phyloP scores from a whole-genome alignment of 2,329 filamentous ascomycete genomes.

The Bipolaris gigantea region DNA sequence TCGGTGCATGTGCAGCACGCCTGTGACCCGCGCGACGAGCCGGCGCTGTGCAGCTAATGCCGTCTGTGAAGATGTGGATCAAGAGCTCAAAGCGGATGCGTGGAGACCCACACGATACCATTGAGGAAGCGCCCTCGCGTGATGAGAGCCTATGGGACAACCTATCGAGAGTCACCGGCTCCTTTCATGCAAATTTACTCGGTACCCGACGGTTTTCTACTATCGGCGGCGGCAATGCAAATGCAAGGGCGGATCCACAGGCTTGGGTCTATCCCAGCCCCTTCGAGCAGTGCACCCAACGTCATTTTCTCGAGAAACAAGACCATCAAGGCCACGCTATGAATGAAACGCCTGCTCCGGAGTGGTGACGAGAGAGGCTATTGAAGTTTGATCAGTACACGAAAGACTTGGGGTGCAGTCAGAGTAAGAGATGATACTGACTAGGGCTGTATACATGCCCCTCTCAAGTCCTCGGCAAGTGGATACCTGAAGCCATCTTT shows the following conservation, averaged over 20 bases:
- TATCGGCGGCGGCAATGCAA: slow-evolving; percentile 27
- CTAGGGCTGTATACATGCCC: slow-evolving; percentile 14
- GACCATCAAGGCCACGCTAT: slow-evolving; percentile 11
- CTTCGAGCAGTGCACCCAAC: slow-evolving; percentile 13
- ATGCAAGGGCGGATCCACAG: slow-evolving; percentile 29
- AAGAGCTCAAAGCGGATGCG: slow-evolving; percentile 18
- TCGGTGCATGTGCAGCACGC: slow-evolving; percentile 23
- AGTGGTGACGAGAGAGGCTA: slow-evolving; percentile 1
- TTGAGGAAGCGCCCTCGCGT: slow-evolving; percentile 15
- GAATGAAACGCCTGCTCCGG: not conserved
- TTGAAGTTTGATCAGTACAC: slow-evolving; percentile 13
- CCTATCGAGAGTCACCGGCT: slow-evolving; percentile 18
- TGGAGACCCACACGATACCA: slow-evolving; percentile 16
- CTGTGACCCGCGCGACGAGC: slow-evolving; percentile 32
- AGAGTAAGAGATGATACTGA: slow-evolving; percentile 21
- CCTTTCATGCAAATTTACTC: not conserved
- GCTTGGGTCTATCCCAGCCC: slow-evolving; percentile 13
- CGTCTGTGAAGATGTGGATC: slow-evolving; percentile 16
- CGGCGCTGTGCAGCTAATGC: slow-evolving; percentile 24
- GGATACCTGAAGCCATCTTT: slow-evolving; percentile 19
- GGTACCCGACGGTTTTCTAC: slow-evolving; percentile 1
- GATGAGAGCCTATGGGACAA: slow-evolving; percentile 19
- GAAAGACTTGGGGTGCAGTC: slow-evolving; percentile 17
- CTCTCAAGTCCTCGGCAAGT: slow-evolving; percentile 23
- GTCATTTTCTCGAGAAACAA: slow-evolving; percentile 25